phyloP scores from a whole-genome alignment of 108 stramenopile genomes.

The Chaetoceros tenuissimus region DNA sequence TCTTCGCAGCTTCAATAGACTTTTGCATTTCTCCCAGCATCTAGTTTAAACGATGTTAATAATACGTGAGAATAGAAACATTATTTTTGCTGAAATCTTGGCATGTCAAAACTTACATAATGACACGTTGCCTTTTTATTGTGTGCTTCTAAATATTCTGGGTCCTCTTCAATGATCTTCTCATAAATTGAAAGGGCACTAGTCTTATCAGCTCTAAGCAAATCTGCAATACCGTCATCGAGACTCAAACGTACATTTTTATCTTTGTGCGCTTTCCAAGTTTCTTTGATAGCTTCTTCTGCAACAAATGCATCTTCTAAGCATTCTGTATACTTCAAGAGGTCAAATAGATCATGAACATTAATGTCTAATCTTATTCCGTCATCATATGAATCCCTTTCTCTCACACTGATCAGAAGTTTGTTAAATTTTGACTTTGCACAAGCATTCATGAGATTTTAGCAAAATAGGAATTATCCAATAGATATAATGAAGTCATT shows the following conservation, averaged over 20 bases:
- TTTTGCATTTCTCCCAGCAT: slow-evolving; percentile 53
- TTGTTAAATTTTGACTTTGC: background rate
- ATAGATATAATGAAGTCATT: no score
- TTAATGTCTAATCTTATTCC: no score
- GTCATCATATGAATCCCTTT: background rate
- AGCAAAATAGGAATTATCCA: background rate
- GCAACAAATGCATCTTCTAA: slow-evolving; percentile 40
- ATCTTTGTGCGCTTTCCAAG: slow-evolving; percentile 51
- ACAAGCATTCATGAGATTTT: background rate
- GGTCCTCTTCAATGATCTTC: slow-evolving; percentile 43
- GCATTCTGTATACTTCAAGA: slow-evolving; percentile 34
- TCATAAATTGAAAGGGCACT: slow-evolving; percentile 40
- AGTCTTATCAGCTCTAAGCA: slow-evolving; percentile 47
- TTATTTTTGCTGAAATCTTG: background rate
- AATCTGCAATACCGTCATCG: slow-evolving; percentile 39
- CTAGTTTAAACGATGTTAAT: slow-evolving; percentile 16
- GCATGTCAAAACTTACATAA: slow-evolving; percentile 5
- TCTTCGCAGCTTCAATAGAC: slow-evolving; percentile 38
- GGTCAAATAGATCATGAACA: slow-evolving; percentile 35
- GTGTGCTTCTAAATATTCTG: slow-evolving; percentile 59
- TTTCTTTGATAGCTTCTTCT: slow-evolving; percentile 57
- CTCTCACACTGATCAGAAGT: background rate
- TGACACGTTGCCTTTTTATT: slow-evolving; percentile 56
- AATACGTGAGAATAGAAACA: background rate
- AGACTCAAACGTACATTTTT: slow-evolving; percentile 34